A percentile compares a stretch with the other conserved stretches of the same genome.
Evolutionary conservation across 202 grass and related monocot genomes (phyloP).

Genomic region (Digitaria exilis): DNA sequence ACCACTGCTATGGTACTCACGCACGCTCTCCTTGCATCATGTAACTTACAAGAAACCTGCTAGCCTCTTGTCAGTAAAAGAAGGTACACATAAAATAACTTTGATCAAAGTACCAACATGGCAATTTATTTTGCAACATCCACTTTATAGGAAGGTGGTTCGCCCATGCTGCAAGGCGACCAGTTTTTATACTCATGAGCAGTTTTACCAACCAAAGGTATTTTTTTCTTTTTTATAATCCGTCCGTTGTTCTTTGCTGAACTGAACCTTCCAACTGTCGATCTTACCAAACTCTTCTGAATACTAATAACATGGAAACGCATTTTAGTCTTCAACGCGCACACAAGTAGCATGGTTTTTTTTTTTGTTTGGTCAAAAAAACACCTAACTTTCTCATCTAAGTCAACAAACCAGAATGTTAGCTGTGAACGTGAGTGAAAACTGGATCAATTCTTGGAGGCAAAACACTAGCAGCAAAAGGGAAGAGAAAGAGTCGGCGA

Average conservation of each 20-base stretch:
- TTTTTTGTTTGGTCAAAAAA: not conserved
- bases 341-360: constrained; percentile 16
- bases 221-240: not conserved
- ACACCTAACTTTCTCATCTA: not conserved
- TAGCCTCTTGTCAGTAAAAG: constrained; percentile 9
- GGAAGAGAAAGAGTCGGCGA: not conserved
- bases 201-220: constrained; percentile 12
- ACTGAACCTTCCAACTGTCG: constrained; percentile 34
- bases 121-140: constrained; percentile 6
- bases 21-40: not conserved
- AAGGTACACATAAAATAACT: not conserved
- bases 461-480: not conserved
- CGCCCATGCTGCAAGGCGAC: constrained; percentile 12
- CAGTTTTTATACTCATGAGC: not conserved
- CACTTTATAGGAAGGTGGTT: constrained; percentile 7
- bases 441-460: not conserved
- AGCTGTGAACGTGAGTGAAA: not conserved
- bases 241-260: constrained; percentile 1
- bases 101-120: constrained; percentile 16
- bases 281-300: constrained; percentile 42
- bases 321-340: constrained; percentile 11
- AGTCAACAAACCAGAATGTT: constrained; percentile 35
- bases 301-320: constrained; percentile 17
- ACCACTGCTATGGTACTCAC: not conserved
- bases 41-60: not conserved